A percentile compares a stretch with the other conserved stretches of the same genome.
Conservation (phyloP, 2,329 filamentous ascomycete species). For the Rhynchosporium agropyri region DNA sequence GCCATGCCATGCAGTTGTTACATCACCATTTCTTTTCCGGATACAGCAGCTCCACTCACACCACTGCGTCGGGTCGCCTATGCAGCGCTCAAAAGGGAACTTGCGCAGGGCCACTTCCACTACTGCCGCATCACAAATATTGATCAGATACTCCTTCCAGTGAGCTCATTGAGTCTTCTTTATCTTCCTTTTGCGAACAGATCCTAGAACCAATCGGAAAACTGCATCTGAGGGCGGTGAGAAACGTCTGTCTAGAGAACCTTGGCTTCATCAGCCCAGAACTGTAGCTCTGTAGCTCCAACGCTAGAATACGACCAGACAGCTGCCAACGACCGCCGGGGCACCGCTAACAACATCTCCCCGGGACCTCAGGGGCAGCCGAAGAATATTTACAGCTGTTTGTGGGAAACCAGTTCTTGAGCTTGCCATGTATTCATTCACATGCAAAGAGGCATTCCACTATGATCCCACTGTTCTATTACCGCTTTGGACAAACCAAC, state of each 20-base stretch:
- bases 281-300: not conserved
- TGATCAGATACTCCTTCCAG: not conserved
- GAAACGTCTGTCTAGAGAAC: not conserved
- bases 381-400: not conserved
- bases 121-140: not conserved
- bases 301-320: not conserved
- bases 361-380: no score
- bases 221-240: not conserved
- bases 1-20: conserved; percentile 8
- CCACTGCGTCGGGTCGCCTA: conserved; percentile 8
- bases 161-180: not conserved
- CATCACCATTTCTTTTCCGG: not conserved
- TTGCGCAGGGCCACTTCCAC: conserved; percentile 10
- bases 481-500: no score
- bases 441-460: no score
- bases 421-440: not conserved
- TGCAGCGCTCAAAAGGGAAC: not conserved
- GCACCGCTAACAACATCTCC: not conserved
- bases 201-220: not conserved
- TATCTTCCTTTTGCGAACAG: not conserved
- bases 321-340: not conserved
- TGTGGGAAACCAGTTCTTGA: not conserved
- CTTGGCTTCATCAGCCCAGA: not conserved
- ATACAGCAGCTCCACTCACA: conserved; percentile 4
- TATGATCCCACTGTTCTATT: no score